Base-by-base conservation (phyloP, 768 basidiomycete species). In the Harrya chromipes region DNA sequence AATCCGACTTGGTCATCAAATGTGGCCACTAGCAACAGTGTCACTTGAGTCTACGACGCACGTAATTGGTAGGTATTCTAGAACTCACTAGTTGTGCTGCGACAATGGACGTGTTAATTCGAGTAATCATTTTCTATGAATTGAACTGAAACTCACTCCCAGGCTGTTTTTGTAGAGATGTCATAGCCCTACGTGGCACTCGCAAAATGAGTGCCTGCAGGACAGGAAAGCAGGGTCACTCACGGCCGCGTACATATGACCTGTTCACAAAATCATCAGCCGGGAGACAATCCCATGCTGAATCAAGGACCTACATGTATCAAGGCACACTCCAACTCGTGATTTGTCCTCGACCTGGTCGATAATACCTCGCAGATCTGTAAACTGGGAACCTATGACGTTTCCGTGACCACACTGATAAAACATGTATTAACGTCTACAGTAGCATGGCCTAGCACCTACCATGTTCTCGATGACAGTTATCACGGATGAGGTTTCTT, bases 381-480 rank as follows among this genome's bases (percentile, higher is more conserved):
- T 65, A 57, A 92, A 90, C 23, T 76, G 73, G 2, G 83, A 81
- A 0, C 91, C 90, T 39, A 93, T 76, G 38, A 90, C 77, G 56
- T 91, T 92, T 4, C 84, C 84, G 14, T 84, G 77, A 14, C 90
- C 90, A 1, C 88, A 87, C 88, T 92, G 31, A 29, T 19, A 11
- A 34, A 34, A 8, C 1, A 37, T 13, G 19, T 26, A 24, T n/a
- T 14, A 11, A 12, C 5, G 4, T 29, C 29, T 13, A 43, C 36
- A 31, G 43, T 8, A 38, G 26, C 37, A 16, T 12, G 40, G 10
- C 0, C 49, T 20, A 4, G 12, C 8, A n/a, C 50, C 36, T 42
- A 79, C 91, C 92, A 94, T 94, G 59, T 89, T 91, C 66, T 94
- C 91, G 4, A 94, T 69, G 7, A 94, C 84, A 10, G 74, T 77